These are phyloP conservation scores for Austropuccinia psidii DNA, from an alignment of 1,284 basidiomycete genomes.

Conservation along the genomic window DNA sequence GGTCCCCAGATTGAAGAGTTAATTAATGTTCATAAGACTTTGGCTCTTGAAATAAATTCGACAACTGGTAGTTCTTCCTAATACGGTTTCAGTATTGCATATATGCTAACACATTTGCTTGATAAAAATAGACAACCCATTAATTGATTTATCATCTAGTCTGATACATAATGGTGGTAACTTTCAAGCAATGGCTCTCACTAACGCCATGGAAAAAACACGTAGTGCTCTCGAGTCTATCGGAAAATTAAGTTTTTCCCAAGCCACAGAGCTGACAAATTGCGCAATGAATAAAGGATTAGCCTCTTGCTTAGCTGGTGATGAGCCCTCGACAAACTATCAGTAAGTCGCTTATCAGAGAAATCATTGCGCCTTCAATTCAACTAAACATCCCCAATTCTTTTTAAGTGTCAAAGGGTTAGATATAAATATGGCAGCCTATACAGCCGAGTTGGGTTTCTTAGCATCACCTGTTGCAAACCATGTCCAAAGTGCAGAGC, in stretches of 20 bases:
- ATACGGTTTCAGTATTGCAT: conserved; percentile 4
- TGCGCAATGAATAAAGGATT: conserved; percentile 72
- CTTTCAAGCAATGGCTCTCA: conserved; percentile 78
- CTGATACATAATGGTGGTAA: conserved; percentile 72
- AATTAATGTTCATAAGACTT: conserved; percentile 57
- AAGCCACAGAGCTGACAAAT: conserved; percentile 73
- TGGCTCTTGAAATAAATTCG: conserved; percentile 73
- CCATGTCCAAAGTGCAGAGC: conserved; percentile 58
- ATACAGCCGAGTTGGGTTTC: conserved; percentile 69
- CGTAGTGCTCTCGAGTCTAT: conserved; percentile 70
- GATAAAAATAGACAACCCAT: conserved; percentile 60
- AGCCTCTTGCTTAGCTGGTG: conserved; percentile 69
- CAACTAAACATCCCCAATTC: neutral
- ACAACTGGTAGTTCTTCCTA: conserved; percentile 51
- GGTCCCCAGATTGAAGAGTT: conserved; percentile 79
- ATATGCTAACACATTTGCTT: too few relatives aligned
- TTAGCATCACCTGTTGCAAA: conserved; percentile 76
- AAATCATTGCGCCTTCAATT: neutral
- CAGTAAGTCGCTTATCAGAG: neutral
- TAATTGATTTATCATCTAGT: conserved; percentile 61
- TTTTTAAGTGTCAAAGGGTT: conserved; percentile 65
- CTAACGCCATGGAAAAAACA: conserved; percentile 80
- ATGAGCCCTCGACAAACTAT: conserved; percentile 52
- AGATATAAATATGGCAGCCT: conserved; percentile 73
- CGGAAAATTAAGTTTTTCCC: conserved; percentile 73